phyloP scores from a whole-genome alignment of 176 grass and related monocot species.

The Panicum miliaceum region DNA sequence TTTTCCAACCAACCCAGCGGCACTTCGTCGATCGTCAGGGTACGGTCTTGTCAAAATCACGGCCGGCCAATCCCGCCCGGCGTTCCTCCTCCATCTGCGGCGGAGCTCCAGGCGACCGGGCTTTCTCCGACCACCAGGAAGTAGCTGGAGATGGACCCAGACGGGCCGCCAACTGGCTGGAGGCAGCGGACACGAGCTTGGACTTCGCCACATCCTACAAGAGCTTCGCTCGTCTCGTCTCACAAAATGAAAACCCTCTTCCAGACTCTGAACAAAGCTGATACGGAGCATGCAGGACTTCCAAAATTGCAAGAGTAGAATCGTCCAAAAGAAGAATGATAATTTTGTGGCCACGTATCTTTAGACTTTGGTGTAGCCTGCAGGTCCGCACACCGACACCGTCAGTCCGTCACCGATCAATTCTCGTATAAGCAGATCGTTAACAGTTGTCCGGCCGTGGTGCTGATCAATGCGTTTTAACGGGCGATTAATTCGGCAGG shows the following conservation, averaged over 20 bases:
- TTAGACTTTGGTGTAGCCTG: no score
- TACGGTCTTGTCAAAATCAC: not conserved
- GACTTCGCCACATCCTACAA: no score
- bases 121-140: not conserved
- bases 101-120: not conserved
- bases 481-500: not conserved
- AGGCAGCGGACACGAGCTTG: not conserved
- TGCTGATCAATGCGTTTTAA: not conserved
- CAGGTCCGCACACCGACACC: not conserved
- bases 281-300: no score
- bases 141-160: not conserved
- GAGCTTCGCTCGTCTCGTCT: no score
- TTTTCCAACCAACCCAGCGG: not conserved
- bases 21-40: not conserved
- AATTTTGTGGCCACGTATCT: no score
- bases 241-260: no score
- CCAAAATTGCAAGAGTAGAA: no score
- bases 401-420: not conserved
- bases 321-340: no score
- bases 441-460: not conserved
- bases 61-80: not conserved
- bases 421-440: not conserved
- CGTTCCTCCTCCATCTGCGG: slow-evolving; percentile 30
- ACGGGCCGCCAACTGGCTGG: not conserved
- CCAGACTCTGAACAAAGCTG: no score